Evolutionary conservation across 2,329 filamentous ascomycete species (phyloP).

Genomic region (Ophiocordyceps camponoti-saundersi): DNA sequence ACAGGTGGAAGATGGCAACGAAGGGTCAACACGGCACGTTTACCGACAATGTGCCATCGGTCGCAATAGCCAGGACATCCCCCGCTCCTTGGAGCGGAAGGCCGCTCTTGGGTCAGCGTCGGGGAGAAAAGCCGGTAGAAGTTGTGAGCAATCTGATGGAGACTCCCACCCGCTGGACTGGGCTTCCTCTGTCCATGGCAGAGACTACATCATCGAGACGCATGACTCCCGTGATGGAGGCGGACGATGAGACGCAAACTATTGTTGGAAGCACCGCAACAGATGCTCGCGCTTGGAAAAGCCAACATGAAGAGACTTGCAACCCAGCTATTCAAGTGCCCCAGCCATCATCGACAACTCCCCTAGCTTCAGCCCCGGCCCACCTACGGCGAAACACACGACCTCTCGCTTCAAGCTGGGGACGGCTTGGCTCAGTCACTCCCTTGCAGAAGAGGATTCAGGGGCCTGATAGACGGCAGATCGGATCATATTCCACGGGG

Average conservation of each 20-base stretch:
- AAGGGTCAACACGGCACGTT: constrained; percentile 2
- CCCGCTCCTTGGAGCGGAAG: constrained; percentile 8
- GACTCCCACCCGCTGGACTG: constrained; percentile 30
- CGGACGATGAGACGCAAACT: constrained; percentile 9
- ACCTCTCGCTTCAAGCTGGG: neutral
- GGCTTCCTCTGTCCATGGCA: constrained; percentile 19
- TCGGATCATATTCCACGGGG: neutral
- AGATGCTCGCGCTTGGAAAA: neutral
- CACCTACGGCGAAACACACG: constrained; percentile 1
- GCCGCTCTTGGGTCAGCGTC: constrained; percentile 9
- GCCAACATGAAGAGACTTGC: neutral
- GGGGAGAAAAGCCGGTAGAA: constrained; percentile 8
- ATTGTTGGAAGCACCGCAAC: neutral
- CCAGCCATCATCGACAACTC: constrained; percentile 7
- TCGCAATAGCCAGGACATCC: constrained; percentile 1
- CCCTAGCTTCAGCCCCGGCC: constrained; percentile 6
- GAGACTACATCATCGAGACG: constrained; percentile 11
- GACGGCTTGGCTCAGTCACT: neutral
- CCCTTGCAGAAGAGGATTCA: neutral
- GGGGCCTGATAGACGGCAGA: neutral
- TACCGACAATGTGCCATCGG: constrained; percentile 1
- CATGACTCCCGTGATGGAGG: constrained; percentile 15
- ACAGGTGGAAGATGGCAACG: constrained; percentile 13
- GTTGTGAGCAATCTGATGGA: constrained; percentile 11
- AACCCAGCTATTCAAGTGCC: neutral